phyloP scores from a whole-genome alignment of 2,329 filamentous ascomycete genomes.

The Colletotrichum gigasporum region DNA sequence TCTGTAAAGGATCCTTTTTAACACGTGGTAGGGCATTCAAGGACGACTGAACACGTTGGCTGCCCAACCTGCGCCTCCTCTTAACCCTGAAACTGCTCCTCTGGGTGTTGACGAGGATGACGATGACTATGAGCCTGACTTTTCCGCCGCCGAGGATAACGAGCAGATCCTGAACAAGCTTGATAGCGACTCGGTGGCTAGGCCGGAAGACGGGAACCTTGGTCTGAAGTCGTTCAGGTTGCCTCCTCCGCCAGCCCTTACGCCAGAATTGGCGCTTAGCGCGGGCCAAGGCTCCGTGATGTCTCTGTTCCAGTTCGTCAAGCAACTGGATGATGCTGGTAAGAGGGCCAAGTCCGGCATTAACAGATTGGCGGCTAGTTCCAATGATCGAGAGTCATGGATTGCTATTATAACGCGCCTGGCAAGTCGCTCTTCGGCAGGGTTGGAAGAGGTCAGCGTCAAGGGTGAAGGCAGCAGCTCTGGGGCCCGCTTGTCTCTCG shows the following conservation, averaged over 20 bases:
- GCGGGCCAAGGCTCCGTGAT: conserved; percentile 79
- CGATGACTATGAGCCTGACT: conserved; percentile 88
- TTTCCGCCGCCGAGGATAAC: conserved; percentile 78
- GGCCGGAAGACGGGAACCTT: conserved; percentile 62
- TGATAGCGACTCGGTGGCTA: conserved; percentile 63
- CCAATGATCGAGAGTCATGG: conserved; percentile 89
- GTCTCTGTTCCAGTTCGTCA: conserved; percentile 82
- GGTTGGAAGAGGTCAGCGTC: conserved; percentile 68
- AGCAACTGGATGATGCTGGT: conserved; percentile 72
- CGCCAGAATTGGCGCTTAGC: conserved; percentile 74
- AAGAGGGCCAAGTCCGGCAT: conserved; percentile 78
- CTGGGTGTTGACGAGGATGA: conserved; percentile 80
- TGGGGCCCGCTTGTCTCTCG: conserved; percentile 55
- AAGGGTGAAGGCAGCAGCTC: conserved; percentile 64
- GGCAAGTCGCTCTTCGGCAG: conserved; percentile 80
- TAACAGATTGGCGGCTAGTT: conserved; percentile 83
- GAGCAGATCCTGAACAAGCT: conserved; percentile 83
- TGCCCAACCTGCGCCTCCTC: conserved; percentile 51
- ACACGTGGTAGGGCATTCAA: conserved; percentile 56
- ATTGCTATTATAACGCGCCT: conserved; percentile 86
- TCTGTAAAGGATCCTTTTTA: conserved; percentile 31
- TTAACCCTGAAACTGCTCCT: conserved; percentile 68
- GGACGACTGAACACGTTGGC: conserved; percentile 58
- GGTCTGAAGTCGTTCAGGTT: conserved; percentile 83
- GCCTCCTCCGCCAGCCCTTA: conserved; percentile 78